phyloP scores from a whole-genome alignment of 1,139 yeast species.

The Pichia sp. region DNA sequence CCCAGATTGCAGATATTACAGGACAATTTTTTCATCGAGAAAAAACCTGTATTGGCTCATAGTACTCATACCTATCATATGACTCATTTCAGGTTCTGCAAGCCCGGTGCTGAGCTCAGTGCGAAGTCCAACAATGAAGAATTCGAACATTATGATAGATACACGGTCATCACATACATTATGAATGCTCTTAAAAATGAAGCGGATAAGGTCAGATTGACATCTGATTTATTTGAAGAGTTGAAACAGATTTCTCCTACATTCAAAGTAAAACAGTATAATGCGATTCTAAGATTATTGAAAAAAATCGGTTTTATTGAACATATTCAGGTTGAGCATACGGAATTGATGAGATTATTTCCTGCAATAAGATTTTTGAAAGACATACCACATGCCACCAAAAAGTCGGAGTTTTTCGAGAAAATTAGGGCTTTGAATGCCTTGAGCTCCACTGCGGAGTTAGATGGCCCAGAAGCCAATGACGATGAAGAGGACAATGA shows the following conservation, averaged over 20 bases:
- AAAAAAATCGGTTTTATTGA: slow-evolving; percentile 14
- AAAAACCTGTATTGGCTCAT: slow-evolving; percentile 22
- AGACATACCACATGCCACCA: slow-evolving; percentile 27
- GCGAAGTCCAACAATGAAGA: background rate
- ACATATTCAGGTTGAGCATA: slow-evolving; percentile 19
- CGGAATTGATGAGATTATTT: slow-evolving; percentile 16
- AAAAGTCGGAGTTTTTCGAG: slow-evolving; percentile 9
- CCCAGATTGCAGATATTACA: slow-evolving; percentile 49
- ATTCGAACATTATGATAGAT: slow-evolving; percentile 6
- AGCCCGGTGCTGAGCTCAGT: background rate
- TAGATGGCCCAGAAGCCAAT: slow-evolving; percentile 5
- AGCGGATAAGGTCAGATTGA: slow-evolving; percentile 47
- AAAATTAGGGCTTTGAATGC: too few species aligned
- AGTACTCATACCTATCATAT: slow-evolving; percentile 16
- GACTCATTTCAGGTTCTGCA: slow-evolving; percentile 17
- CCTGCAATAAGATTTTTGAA: slow-evolving; percentile 19
- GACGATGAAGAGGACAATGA: background rate
- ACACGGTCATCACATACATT: slow-evolving; percentile 27
- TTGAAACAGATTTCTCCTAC: slow-evolving; percentile 37
- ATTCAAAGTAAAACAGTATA: slow-evolving; percentile 11
- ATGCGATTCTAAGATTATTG: slow-evolving; percentile 9
- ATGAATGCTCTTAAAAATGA: slow-evolving; percentile 54
- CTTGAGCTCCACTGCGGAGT: too few species aligned
- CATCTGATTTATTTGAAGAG: slow-evolving; percentile 53
- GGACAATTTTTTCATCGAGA: slow-evolving; percentile 39